Percentiles rank a stretch among this genome's conserved stretches.
Conservation (phyloP, 768 basidiomycete species). For the Hortiboletus flavorubellus region DNA sequence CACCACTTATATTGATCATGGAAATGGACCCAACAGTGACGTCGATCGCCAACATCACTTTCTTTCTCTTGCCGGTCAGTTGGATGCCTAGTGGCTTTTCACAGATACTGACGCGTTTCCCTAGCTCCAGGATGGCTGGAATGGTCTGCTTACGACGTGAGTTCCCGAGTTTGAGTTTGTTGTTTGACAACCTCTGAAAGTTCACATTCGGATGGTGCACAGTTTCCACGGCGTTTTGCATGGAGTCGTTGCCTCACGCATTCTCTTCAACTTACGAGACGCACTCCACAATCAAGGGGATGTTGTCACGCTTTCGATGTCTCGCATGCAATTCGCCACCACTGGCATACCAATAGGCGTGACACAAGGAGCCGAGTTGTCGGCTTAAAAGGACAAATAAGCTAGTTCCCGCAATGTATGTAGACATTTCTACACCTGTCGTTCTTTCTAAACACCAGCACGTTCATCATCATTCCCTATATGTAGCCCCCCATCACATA, state of each 20-base stretch:
- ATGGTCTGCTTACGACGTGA: no score
- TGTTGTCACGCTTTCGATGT: not conserved
- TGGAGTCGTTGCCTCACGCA: not conserved
- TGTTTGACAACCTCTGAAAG: not conserved
- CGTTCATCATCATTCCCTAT: not conserved
- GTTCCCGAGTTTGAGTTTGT: no score
- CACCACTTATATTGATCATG: no score
- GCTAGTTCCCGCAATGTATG: no score
- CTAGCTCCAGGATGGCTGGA: no score
- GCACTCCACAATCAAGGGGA: no score
- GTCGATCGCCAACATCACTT: not conserved
- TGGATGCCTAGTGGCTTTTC: not conserved
- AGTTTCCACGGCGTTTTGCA: slow-evolving; percentile 11
- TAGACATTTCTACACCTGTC: no score
- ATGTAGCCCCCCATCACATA: not conserved
- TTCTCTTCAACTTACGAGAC: slow-evolving; percentile 7
- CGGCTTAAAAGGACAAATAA: not conserved
- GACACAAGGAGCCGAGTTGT: not conserved
- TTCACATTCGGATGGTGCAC: not conserved
- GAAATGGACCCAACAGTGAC: not conserved
- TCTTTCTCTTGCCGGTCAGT: slow-evolving; percentile 1
- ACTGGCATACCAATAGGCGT: not conserved
- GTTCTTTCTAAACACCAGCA: not conserved
- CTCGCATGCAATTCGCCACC: slow-evolving; percentile 1
- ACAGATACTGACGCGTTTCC: not conserved